Evolutionary conservation across 208 protist genomes (phyloP).

Genomic region (Trichomonas vaginalis): DNA sequence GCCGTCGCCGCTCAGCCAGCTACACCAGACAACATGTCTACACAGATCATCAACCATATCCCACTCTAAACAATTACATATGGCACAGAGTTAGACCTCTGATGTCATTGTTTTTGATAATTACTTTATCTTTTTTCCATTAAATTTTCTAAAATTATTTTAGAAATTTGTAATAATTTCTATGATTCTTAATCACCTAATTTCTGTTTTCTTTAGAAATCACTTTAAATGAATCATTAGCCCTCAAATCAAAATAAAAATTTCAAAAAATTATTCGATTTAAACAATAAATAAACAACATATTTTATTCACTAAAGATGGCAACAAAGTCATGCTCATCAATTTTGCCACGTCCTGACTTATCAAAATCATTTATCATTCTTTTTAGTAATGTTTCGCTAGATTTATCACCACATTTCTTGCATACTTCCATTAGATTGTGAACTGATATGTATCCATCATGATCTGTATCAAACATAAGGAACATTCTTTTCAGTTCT

Average conservation of each 20-base stretch:
- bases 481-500: not conserved
- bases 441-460: not conserved
- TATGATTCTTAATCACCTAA: too few relatives aligned
- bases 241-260: too few relatives aligned
- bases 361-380: not conserved
- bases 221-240: too few relatives aligned
- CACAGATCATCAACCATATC: not conserved
- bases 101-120: too few relatives aligned
- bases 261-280: too few relatives aligned
- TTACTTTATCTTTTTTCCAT: too few relatives aligned
- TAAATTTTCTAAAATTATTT: too few relatives aligned
- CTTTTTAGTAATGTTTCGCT: not conserved
- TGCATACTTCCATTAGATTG: not conserved
- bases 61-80: not conserved
- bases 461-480: not conserved
- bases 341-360: not conserved
- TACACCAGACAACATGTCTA: not conserved
- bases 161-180: too few relatives aligned
- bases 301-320: not conserved
- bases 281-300: not conserved
- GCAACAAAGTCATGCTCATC: not conserved
- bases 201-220: too few relatives aligned
- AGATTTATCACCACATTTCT: not conserved
- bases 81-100: not conserved
- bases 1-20: not conserved